Conservation (phyloP, 176 grass and related monocot species). For the Cenchrus fungigraminus region DNA sequence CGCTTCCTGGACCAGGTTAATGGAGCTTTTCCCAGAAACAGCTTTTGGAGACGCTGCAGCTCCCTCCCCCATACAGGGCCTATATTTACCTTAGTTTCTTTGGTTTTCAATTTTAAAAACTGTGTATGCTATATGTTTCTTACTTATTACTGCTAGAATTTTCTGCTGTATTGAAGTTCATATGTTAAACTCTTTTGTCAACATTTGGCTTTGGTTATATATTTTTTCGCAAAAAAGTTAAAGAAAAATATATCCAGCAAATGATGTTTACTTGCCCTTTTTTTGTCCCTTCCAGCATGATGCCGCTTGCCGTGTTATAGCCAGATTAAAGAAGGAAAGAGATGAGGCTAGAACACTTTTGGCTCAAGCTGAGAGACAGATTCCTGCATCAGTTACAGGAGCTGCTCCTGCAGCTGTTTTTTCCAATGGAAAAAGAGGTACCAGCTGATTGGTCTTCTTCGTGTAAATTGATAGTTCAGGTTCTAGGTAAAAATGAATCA, state of each 20-base stretch:
- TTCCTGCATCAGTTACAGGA: conserved; percentile 56
- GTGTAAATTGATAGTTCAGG: conserved; percentile 17
- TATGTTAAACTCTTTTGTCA: neutral
- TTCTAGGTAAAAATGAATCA: conserved; percentile 17
- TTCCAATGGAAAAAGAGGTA: conserved; percentile 94
- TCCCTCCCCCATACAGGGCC: no score
- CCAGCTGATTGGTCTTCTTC: conserved; percentile 22
- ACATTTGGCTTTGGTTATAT: neutral
- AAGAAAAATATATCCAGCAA: neutral
- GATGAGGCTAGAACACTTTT: conserved; percentile 94
- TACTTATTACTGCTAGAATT: neutral
- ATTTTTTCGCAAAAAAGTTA: neutral
- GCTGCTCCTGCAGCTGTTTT: conserved; percentile 51
- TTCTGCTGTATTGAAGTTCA: neutral
- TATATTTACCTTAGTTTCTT: conserved; percentile 6
- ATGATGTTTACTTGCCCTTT: conserved; percentile 17
- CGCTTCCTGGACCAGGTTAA: no score
- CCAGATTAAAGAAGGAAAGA: conserved; percentile 99
- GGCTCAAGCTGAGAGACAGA: conserved; percentile 86
- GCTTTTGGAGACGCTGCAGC: no score
- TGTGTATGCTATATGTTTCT: neutral
- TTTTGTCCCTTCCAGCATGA: conserved; percentile 73
- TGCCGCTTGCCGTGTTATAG: conserved; percentile 98
- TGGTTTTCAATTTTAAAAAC: neutral
- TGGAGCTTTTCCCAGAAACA: no score